A percentile compares a stretch with the other conserved stretches of the same genome.
These are phyloP conservation scores for Zygosaccharomyces sapae DNA, from an alignment of 1,139 yeast genomes.

Conservation along the genomic window DNA sequence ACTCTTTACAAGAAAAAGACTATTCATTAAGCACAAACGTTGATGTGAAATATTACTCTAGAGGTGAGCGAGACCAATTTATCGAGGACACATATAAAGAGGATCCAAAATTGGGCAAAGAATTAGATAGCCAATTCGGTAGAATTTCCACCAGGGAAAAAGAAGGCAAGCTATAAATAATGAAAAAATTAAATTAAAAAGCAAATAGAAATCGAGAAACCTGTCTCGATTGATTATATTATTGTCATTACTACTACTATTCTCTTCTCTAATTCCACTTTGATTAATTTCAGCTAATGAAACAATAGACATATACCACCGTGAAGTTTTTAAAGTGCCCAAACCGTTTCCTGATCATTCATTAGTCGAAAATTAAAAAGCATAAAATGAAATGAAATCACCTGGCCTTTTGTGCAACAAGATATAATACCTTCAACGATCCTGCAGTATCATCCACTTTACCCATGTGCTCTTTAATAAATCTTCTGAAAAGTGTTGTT, in stretches of 20 bases:
- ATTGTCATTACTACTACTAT: not conserved
- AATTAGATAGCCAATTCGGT: constrained; percentile 34
- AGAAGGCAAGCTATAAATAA: constrained; percentile 6
- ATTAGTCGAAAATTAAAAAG: not conserved
- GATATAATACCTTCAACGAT: constrained; percentile 24
- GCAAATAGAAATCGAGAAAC: constrained; percentile 5
- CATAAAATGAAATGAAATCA: constrained; percentile 6
- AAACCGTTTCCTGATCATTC: not conserved
- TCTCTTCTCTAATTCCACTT: not conserved
- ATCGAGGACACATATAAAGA: constrained; percentile 39
- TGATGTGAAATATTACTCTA: constrained; percentile 42
- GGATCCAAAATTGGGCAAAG: constrained; percentile 36
- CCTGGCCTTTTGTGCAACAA: constrained; percentile 33
- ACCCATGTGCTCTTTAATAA: constrained; percentile 30
- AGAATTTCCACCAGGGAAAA: constrained; percentile 21
- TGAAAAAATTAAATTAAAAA: constrained; percentile 1
- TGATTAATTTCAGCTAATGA: not conserved
- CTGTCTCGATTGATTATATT: constrained; percentile 5
- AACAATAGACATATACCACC: not conserved
- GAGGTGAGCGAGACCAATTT: constrained; percentile 40
- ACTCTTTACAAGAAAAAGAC: constrained; percentile 34
- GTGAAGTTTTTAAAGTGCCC: not conserved
- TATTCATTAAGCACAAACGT: constrained; percentile 35
- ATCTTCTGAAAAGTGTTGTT: constrained; percentile 23
- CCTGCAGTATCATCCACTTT: constrained; percentile 31